These are phyloP conservation scores for Phytophthora rubi DNA, from an alignment of 352 stramenopile genomes.

Conservation along the genomic window DNA sequence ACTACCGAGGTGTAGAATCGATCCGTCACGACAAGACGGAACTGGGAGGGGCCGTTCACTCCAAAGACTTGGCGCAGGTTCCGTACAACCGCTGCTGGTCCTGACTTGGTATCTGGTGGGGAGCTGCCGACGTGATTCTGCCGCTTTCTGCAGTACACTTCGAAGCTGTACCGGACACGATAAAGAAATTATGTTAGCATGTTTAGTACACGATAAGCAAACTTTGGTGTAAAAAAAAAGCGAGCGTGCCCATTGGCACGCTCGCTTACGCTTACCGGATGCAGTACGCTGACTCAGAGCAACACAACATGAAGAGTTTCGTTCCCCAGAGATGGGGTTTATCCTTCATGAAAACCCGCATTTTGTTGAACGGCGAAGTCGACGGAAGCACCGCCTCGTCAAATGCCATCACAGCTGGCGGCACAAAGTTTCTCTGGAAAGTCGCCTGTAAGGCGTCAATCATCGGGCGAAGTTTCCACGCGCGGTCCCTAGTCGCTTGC, in stretches of 20 bases:
- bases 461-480: constrained; percentile 9
- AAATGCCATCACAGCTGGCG: neutral
- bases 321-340: neutral
- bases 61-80: constrained; percentile 3
- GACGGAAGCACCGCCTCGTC: constrained; percentile 6
- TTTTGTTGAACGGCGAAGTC: neutral
- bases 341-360: constrained; percentile 1
- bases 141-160: neutral
- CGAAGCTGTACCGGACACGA: neutral
- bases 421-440: neutral
- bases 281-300: neutral
- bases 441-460: constrained; percentile 3
- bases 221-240: constrained; percentile 10
- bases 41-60: neutral
- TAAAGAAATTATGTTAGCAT: neutral
- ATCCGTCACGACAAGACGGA: constrained; percentile 4
- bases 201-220: constrained; percentile 12
- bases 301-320: constrained; percentile 11
- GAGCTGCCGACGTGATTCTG: neutral
- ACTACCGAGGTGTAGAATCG: constrained; percentile 12
- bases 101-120: constrained; percentile 2
- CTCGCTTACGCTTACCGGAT: constrained; percentile 3
- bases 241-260: constrained; percentile 4
- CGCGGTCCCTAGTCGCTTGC: constrained; percentile 2
- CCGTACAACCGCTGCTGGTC: neutral